Evolutionary conservation across 345 rosid species (phyloP).

Genomic region (Nephelium lappaceum): DNA sequence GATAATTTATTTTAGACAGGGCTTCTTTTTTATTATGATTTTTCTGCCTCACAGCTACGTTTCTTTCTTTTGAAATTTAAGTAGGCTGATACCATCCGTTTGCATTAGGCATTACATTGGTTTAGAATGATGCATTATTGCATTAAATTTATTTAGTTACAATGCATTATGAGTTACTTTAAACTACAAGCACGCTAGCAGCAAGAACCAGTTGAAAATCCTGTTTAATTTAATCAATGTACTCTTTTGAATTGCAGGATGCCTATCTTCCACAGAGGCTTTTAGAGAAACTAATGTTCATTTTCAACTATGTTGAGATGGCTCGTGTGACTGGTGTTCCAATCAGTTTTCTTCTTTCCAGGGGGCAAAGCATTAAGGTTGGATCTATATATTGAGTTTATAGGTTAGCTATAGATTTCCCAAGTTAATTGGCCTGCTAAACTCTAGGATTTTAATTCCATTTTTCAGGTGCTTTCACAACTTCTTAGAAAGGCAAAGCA

Average conservation of each 20-base stretch:
- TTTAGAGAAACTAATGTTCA: slow-evolving; percentile 88
- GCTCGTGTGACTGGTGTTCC: slow-evolving; percentile 99
- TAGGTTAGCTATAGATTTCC: slow-evolving; percentile 6
- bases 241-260: slow-evolving; percentile 61
- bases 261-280: slow-evolving; percentile 99
- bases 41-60: background rate
- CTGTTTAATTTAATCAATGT: slow-evolving; percentile 10
- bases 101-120: background rate
- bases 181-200: background rate
- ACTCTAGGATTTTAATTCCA: slow-evolving; percentile 9
- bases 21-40: background rate
- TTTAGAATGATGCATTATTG: background rate
- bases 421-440: background rate
- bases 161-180: background rate
- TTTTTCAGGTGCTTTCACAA: slow-evolving; percentile 87
- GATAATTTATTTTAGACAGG: background rate
- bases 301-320: slow-evolving; percentile 98
- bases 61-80: background rate
- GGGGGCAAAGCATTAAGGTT: slow-evolving; percentile 99
- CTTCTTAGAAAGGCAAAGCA: slow-evolving; percentile 95
- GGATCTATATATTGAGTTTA: slow-evolving; percentile 2
- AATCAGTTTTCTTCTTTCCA: slow-evolving; percentile 90
- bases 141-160: background rate
- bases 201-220: background rate
- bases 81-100: background rate